These are phyloP conservation scores for Perkinsus chesapeaki DNA, from an alignment of 169 alveolate species.

Conservation along the genomic window DNA sequence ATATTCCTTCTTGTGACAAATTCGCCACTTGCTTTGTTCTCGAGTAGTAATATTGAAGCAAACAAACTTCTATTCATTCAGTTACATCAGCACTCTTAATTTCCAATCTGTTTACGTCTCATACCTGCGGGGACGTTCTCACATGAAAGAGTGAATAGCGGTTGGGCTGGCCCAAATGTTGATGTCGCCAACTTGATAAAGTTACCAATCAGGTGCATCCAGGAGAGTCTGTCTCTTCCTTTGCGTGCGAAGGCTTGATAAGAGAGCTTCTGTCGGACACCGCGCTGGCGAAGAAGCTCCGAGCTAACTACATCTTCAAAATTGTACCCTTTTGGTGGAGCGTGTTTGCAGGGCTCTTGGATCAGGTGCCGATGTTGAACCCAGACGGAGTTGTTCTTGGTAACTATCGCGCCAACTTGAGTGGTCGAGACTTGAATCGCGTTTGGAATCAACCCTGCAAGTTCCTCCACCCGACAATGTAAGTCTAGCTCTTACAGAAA, in stretches of 20 bases:
- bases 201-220: slow-evolving; percentile 59
- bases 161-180: too few species aligned
- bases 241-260: slow-evolving; percentile 57
- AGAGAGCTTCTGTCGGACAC: slow-evolving; percentile 6
- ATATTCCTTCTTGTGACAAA: too few species aligned
- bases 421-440: slow-evolving; percentile 73
- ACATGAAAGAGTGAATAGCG: too few species aligned
- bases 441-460: slow-evolving; percentile 60
- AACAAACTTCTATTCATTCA: too few species aligned
- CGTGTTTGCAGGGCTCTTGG: neutral
- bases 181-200: too few species aligned
- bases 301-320: slow-evolving; percentile 66
- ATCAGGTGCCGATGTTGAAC: slow-evolving; percentile 80
- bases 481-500: slow-evolving; percentile 39
- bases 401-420: slow-evolving; percentile 66
- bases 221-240: slow-evolving; percentile 70
- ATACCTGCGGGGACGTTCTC: too few species aligned
- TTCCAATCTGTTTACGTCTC: too few species aligned
- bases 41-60: too few species aligned
- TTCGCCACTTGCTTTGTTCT: too few species aligned
- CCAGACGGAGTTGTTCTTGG: slow-evolving; percentile 83
- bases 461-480: slow-evolving; percentile 61
- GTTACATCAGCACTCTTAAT: too few species aligned
- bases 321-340: neutral
- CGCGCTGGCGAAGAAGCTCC: slow-evolving; percentile 26